Conservation (phyloP, 148 eudicot species). For the Amaranthus cruentus region DNA sequence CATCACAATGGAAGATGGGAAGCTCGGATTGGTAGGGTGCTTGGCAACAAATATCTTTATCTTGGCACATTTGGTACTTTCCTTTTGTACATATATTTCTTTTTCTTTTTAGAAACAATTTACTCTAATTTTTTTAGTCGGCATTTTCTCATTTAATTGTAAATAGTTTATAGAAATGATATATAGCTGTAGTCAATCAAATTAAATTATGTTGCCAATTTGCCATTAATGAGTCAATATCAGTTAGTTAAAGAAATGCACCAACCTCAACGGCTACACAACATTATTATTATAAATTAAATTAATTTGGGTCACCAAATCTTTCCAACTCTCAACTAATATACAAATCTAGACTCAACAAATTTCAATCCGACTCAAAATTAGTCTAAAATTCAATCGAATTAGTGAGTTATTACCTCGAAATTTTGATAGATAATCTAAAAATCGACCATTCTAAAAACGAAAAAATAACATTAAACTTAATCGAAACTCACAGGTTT, state of each 20-base stretch:
- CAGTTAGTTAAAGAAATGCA: slow-evolving; percentile 34
- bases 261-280: slow-evolving; percentile 57
- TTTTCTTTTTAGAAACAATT: neutral
- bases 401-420: too few relatives aligned
- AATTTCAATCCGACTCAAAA: too few relatives aligned
- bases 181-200: too few relatives aligned
- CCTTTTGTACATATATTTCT: too few relatives aligned
- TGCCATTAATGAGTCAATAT: slow-evolving; percentile 21
- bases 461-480: too few relatives aligned
- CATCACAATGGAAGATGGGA: slow-evolving; percentile 97
- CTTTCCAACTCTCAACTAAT: slow-evolving; percentile 46
- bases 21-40: slow-evolving; percentile 84
- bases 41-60: slow-evolving; percentile 85
- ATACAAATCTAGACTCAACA: neutral
- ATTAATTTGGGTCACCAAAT: slow-evolving; percentile 16
- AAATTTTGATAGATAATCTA: too few relatives aligned
- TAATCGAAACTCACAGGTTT: too few relatives aligned
- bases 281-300: neutral
- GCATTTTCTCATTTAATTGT: neutral
- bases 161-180: too few relatives aligned
- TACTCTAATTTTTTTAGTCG: neutral
- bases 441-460: too few relatives aligned
- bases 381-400: too few relatives aligned
- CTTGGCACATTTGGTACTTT: slow-evolving; percentile 75
- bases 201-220: slow-evolving; percentile 3